phyloP scores from a whole-genome alignment of 2,329 filamentous ascomycete genomes.

The Aspergillus sp. region DNA sequence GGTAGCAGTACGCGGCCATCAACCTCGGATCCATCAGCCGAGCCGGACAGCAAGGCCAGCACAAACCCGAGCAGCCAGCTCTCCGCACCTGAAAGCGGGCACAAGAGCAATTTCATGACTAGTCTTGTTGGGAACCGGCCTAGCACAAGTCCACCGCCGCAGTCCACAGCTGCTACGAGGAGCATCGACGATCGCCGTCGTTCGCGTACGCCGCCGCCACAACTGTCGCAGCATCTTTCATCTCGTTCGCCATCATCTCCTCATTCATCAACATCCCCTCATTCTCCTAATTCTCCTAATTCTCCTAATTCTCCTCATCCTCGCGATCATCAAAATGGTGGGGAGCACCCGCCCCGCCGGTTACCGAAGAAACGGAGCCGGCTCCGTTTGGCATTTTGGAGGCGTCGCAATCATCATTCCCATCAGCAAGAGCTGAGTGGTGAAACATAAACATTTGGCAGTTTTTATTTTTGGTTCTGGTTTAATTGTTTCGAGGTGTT shows the following conservation, averaged over 20 bases:
- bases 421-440: constrained; percentile 25
- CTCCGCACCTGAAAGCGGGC: constrained; percentile 11
- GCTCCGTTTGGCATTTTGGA: constrained; percentile 37
- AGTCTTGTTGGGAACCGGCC: constrained; percentile 16
- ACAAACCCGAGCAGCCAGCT: not conserved
- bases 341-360: constrained; percentile 10
- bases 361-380: constrained; percentile 33
- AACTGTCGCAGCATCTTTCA: not conserved
- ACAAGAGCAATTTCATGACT: constrained; percentile 16
- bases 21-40: constrained; percentile 17
- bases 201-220: too few species aligned
- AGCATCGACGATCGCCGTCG: constrained; percentile 4
- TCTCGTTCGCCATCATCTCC: not conserved
- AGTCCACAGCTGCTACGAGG: constrained; percentile 18
- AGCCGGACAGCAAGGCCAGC: not conserved
- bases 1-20: constrained; percentile 22
- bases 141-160: constrained; percentile 17
- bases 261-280: not conserved
- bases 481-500: constrained; percentile 12
- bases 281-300: not conserved
- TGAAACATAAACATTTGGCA: constrained; percentile 20
- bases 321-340: not conserved
- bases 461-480: constrained; percentile 6
- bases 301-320: not conserved
- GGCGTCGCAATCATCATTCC: constrained; percentile 25